Conservation (phyloP, 768 basidiomycete genomes). For the Auriscalpium orientale region DNA sequence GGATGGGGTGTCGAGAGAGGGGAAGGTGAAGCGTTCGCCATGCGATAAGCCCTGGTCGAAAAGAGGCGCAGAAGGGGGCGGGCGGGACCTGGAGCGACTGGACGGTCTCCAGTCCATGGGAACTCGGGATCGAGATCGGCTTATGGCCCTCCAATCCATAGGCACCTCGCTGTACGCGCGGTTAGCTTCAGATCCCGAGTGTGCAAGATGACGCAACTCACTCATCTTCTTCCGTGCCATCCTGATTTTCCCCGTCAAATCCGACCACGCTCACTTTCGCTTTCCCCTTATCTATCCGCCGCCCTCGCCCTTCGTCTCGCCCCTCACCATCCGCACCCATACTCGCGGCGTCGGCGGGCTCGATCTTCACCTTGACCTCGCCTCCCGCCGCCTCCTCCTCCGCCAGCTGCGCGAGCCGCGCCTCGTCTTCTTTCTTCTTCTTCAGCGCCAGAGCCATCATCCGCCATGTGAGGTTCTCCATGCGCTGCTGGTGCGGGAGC, state of each 20-base stretch:
- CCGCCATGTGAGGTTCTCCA: constrained; percentile 98
- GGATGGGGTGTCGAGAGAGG: constrained; percentile 13
- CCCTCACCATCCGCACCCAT: constrained; percentile 11
- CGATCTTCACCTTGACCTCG: constrained; percentile 16
- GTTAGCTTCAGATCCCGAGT: constrained; percentile 17
- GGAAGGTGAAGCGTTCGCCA: constrained; percentile 14
- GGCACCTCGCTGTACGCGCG: constrained; percentile 39
- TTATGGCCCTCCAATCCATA: constrained; percentile 94
- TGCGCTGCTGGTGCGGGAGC: constrained; percentile 85
- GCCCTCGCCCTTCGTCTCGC: constrained; percentile 49
- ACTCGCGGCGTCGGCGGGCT: constrained; percentile 16
- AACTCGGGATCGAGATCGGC: constrained; percentile 82
- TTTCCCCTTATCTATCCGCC: constrained; percentile 77
- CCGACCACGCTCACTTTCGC: constrained; percentile 70
- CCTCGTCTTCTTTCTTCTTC: constrained; percentile 76
- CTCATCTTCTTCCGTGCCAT: constrained; percentile 67
- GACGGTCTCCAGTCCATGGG: constrained; percentile 88
- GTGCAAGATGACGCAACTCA: constrained; percentile 35
- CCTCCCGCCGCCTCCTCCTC: constrained; percentile 12
- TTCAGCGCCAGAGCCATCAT: constrained; percentile 96
- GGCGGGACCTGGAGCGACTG: constrained; percentile 71
- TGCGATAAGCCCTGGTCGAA: constrained; percentile 19
- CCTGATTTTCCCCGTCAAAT: constrained; percentile 72
- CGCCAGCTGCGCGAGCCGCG: constrained; percentile 22
- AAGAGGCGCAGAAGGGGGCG: constrained; percentile 40